phyloP scores from a whole-genome alignment of 2,329 filamentous ascomycete genomes.

The Epichloe gansuensis region DNA sequence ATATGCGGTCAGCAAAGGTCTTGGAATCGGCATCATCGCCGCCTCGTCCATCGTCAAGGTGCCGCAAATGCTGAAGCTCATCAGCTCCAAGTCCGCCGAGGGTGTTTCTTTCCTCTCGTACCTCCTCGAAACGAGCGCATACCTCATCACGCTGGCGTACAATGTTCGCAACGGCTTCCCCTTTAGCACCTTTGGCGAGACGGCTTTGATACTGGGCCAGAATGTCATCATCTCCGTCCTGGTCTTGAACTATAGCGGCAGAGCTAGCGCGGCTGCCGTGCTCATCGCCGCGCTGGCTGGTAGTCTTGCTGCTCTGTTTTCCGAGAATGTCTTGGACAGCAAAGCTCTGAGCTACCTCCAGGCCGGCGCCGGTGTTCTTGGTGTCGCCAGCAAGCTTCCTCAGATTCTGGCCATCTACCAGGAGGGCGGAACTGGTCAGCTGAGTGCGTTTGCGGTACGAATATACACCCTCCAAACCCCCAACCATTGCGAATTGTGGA shows the following conservation, averaged over 20 bases:
- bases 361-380: slow-evolving; percentile 69
- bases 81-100: slow-evolving; percentile 65
- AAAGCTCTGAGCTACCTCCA: slow-evolving; percentile 63
- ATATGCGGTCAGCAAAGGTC: slow-evolving; percentile 79
- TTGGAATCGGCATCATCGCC: slow-evolving; percentile 87
- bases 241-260: slow-evolving; percentile 72
- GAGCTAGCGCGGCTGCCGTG: slow-evolving; percentile 53
- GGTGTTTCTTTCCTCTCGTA: slow-evolving; percentile 87
- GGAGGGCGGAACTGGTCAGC: slow-evolving; percentile 82
- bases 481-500: not conserved
- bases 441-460: slow-evolving; percentile 90
- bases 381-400: slow-evolving; percentile 83
- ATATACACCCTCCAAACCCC: not conserved
- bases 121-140: slow-evolving; percentile 77
- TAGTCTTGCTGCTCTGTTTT: slow-evolving; percentile 59
- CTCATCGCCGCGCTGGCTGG: slow-evolving; percentile 69
- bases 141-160: slow-evolving; percentile 85
- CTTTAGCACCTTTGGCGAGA: slow-evolving; percentile 95
- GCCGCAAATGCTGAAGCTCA: slow-evolving; percentile 88
- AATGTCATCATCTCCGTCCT: slow-evolving; percentile 82
- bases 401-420: slow-evolving; percentile 82
- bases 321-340: slow-evolving; percentile 50
- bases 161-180: slow-evolving; percentile 84
- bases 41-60: slow-evolving; percentile 90
- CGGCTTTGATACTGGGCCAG: slow-evolving; percentile 80